These are phyloP conservation scores for Pseudogymnoascus pannorum DNA, from an alignment of 2,329 filamentous ascomycete genomes.

Conservation along the genomic window DNA sequence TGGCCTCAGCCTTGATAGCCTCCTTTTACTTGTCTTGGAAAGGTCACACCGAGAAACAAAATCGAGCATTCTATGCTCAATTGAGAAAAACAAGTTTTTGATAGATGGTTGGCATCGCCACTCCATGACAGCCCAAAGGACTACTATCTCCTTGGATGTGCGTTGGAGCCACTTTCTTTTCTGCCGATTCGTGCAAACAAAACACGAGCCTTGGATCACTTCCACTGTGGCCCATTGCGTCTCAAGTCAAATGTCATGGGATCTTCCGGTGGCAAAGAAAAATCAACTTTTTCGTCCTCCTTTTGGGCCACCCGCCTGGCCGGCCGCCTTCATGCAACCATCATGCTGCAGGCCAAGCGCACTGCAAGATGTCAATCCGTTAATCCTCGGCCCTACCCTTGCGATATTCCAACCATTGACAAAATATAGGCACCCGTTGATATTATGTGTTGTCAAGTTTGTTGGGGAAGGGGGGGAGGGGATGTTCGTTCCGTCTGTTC, in stretches of 20 bases:
- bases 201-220: neutral
- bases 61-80: neutral
- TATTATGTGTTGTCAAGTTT: constrained; percentile 6
- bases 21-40: neutral
- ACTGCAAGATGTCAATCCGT: constrained; percentile 7
- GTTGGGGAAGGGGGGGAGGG: neutral
- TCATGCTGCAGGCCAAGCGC: constrained; percentile 1
- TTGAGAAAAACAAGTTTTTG: constrained; percentile 3
- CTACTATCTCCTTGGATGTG: neutral
- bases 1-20: neutral
- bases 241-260: neutral
- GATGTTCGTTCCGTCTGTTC: neutral
- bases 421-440: constrained; percentile 5
- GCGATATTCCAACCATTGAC: constrained; percentile 4
- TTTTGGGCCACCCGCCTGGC: constrained; percentile 6
- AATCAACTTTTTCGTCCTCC: constrained; percentile 2
- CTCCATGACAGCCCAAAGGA: neutral
- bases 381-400: constrained; percentile 6
- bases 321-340: constrained; percentile 4
- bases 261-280: constrained; percentile 4
- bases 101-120: neutral
- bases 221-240: neutral
- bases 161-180: neutral
- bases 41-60: neutral
- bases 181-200: neutral